Percentiles rank a stretch among this genome's conserved stretches.
phyloP scores from a whole-genome alignment of 768 basidiomycete genomes.

The Xanthoconium stramineum region DNA sequence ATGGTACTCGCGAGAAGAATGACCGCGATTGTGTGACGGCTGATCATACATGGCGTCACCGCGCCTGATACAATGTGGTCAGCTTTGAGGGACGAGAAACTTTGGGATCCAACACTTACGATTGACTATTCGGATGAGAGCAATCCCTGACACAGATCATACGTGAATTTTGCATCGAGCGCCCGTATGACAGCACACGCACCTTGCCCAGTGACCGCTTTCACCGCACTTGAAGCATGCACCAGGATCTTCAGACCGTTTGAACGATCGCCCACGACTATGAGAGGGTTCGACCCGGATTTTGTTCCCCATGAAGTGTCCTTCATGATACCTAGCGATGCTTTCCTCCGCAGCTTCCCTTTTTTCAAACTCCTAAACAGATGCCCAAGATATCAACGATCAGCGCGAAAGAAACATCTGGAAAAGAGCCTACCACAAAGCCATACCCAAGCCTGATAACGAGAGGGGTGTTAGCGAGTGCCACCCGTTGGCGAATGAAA shows the following conservation, averaged over 20 bases:
- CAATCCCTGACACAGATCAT: slow-evolving; percentile 57
- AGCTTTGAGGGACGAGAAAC: neutral
- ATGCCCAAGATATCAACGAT: neutral
- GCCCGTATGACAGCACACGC: slow-evolving; percentile 17
- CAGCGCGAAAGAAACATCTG: neutral
- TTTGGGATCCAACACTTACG: slow-evolving; percentile 40
- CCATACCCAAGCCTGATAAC: slow-evolving; percentile 74
- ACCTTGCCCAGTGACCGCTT: slow-evolving; percentile 89
- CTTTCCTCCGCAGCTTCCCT: slow-evolving; percentile 83
- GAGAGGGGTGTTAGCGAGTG: slow-evolving; percentile 11
- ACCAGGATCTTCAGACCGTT: slow-evolving; percentile 80
- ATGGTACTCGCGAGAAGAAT: slow-evolving; percentile 50
- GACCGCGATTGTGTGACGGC: slow-evolving; percentile 56
- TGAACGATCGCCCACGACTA: slow-evolving; percentile 77
- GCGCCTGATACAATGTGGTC: slow-evolving; percentile 28
- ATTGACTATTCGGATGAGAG: slow-evolving; percentile 46
- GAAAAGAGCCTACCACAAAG: slow-evolving; percentile 66
- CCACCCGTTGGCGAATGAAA: slow-evolving; percentile 13
- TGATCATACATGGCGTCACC: slow-evolving; percentile 45
- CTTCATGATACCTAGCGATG: slow-evolving; percentile 85
- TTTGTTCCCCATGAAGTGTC: slow-evolving; percentile 90
- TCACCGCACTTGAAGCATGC: slow-evolving; percentile 88
- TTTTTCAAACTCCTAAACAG: slow-evolving; percentile 72
- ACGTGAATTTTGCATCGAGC: neutral
- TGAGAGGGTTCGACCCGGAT: slow-evolving; percentile 85